Conservation (phyloP, 1,284 basidiomycete genomes). For the Melanopsichium pennsylvanicum region DNA sequence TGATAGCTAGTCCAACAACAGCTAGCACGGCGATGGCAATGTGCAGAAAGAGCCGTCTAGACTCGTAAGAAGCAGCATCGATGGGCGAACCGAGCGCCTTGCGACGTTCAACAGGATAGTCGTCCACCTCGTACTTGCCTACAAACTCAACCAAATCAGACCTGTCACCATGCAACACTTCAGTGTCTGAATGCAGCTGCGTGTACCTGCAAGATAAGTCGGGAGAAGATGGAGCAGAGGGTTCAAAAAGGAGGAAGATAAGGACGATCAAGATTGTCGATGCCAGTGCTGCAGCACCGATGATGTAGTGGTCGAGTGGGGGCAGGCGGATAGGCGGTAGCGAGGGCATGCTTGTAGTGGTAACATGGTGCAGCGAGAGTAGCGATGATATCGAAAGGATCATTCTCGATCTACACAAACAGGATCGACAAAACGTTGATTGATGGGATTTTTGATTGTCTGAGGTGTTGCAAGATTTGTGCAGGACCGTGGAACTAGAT, state of each 20-base stretch:
- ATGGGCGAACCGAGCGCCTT: constrained; percentile 22
- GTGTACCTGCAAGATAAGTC: no score
- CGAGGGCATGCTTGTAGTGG: neutral
- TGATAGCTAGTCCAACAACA: constrained; percentile 24
- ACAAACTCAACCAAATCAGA: neutral
- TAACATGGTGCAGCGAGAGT: neutral
- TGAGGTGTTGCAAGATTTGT: no score
- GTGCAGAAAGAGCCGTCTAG: constrained; percentile 7
- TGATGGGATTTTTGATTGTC: no score
- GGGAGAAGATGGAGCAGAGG: neutral
- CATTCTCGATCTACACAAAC: no score
- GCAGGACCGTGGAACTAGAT: no score
- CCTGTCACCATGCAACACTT: no score
- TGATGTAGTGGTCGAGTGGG: constrained; percentile 9
- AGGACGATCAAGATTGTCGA: constrained; percentile 7
- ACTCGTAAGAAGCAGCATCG: constrained; percentile 5
- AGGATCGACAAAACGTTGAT: no score
- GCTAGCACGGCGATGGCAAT: constrained; percentile 12
- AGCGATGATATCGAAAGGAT: constrained; percentile 19
- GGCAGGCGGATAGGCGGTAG: neutral
- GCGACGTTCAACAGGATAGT: constrained; percentile 11
- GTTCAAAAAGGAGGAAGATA: neutral
- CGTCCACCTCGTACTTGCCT: constrained; percentile 14
- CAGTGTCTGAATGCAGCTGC: no score
- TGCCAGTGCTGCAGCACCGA: constrained; percentile 1